Conservation (phyloP, 208 protist genomes). For the Blastocrithidia nonstop region DNA sequence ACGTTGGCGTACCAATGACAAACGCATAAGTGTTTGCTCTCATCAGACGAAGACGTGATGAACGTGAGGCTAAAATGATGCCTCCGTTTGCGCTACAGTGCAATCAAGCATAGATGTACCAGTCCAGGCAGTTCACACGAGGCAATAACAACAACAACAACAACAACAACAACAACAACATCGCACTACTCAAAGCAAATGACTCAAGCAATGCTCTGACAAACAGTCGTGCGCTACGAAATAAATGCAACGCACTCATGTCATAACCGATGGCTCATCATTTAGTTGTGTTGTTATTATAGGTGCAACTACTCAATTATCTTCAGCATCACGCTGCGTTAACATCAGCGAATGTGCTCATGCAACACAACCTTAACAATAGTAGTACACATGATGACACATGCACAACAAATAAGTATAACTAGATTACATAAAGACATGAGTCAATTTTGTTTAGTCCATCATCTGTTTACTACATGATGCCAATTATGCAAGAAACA, state of each 20-base stretch:
- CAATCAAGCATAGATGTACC: constrained; percentile 8
- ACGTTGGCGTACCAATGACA: constrained; percentile 57
- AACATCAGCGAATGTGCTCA: neutral
- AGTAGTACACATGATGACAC: constrained; percentile 2
- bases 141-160: neutral
- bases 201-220: too few species aligned
- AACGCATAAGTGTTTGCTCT: constrained; percentile 69
- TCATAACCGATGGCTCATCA: constrained; percentile 26
- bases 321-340: constrained; percentile 17
- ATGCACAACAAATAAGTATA: too few species aligned
- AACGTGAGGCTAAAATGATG: constrained; percentile 39
- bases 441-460: too few species aligned
- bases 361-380: constrained; percentile 4
- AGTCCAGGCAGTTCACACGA: constrained; percentile 5
- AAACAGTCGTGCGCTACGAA: constrained; percentile 3
- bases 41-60: constrained; percentile 59
- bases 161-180: constrained; percentile 1
- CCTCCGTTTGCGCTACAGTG: constrained; percentile 56
- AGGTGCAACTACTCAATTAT: constrained; percentile 58
- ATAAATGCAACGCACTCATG: constrained; percentile 5
- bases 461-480: too few species aligned
- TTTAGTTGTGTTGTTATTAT: constrained; percentile 48
- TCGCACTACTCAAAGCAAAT: constrained; percentile 6
- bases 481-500: too few species aligned
- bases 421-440: too few species aligned